Evolutionary conservation across 176 grass and related monocot genomes (phyloP).

Genomic region (Tillandsia fasciculata): DNA sequence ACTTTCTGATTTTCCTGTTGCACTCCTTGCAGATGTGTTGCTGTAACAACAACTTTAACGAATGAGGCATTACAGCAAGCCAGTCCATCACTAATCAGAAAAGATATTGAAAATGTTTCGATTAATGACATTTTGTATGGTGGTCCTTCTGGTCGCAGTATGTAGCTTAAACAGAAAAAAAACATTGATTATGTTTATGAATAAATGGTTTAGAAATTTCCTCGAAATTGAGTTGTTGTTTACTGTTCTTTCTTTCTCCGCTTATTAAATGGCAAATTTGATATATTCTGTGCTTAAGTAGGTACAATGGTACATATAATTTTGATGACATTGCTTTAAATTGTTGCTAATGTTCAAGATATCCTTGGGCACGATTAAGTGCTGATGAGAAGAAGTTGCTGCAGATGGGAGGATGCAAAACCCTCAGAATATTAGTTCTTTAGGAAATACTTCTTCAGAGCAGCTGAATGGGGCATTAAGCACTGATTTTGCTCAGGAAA

Average conservation of each 20-base stretch:
- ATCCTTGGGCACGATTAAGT: constrained; percentile 5
- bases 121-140: constrained; percentile 87
- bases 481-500: constrained; percentile 27
- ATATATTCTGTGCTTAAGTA: not conserved
- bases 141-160: constrained; percentile 67
- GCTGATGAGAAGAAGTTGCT: constrained; percentile 61
- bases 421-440: constrained; percentile 34
- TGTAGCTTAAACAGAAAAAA: constrained; percentile 49
- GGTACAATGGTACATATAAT: not conserved
- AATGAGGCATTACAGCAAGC: constrained; percentile 58
- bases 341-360: not conserved
- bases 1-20: constrained; percentile 9
- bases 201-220: not conserved
- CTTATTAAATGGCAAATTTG: not conserved
- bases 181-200: constrained; percentile 12
- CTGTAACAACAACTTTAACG: constrained; percentile 83
- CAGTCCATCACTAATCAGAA: constrained; percentile 62
- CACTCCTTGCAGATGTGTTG: constrained; percentile 75
- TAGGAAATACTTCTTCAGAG: constrained; percentile 39
- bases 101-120: constrained; percentile 86
- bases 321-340: not conserved
- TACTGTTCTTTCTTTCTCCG: not conserved
- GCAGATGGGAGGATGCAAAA: constrained; percentile 56
- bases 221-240: not conserved
- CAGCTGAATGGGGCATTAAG: constrained; percentile 35